Base-by-base conservation (phyloP, 2,329 filamentous ascomycete species). In the Dryadomyces quercus-mongolicae region DNA sequence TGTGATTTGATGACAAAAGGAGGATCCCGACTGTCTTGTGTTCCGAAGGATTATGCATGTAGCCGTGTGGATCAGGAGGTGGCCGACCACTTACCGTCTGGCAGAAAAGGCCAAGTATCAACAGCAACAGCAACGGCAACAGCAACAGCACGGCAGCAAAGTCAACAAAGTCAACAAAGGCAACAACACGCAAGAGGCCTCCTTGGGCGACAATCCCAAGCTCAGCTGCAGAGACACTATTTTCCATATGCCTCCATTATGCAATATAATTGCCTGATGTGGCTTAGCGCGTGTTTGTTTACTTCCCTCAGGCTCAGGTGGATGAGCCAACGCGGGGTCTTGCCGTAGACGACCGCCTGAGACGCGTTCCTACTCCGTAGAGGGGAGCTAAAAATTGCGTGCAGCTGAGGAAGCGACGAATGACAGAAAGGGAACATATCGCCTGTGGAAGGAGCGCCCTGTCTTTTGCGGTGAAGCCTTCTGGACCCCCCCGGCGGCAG, bases 241-340 rank as follows among this genome's bases (percentile, higher is more conserved):
- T 13, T 40, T 9, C 36, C 10, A 40, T 40, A 4, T 13, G 36
- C 36, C 10, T 12, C 36, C 25, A 31, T 40, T 40, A 40, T 40
- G 36, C 36, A 40, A 40, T 40, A 12, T 5, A 9, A 12, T 12
- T 40, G 15, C 36, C 36, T 40, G 42, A 18, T 44, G 13, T 16
- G 42, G 42, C 13, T 44, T 44, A 44, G 51, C 43, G 51, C 21
- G 15, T 18, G 44, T 46, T 54, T 58, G 55, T 58, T 57, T 58
- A 58, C 57, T 55, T 55, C 52, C 22, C 38, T 31, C 48, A 50
- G 15, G 45, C 45, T 47, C 44, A 16, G 45, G 20, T 25, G 49
- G 42, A 40, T 10, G 51, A 12, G 40, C 52, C 34, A 34, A 55
- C 54, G 54, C 54, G 54, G 54, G 54, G 54, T 49, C 34, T 21